Conservation (phyloP, 176 grass and related monocot genomes). For the Paspalum notatum region DNA sequence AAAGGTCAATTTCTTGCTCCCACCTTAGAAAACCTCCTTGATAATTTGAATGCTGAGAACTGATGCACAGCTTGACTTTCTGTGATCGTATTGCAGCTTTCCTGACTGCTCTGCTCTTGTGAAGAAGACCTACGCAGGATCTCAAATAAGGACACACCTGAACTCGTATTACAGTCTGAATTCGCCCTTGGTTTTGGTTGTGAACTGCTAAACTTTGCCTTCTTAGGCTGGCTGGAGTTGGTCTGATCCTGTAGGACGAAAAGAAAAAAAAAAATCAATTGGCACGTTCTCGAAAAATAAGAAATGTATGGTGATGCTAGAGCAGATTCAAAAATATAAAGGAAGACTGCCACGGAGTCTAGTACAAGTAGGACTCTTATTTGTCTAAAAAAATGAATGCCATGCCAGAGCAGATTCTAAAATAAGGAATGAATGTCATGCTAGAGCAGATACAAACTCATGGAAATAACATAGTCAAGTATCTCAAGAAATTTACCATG, state of each 20-base stretch:
- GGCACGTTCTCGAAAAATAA: not conserved
- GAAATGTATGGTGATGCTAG: not conserved
- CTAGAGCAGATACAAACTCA: not conserved
- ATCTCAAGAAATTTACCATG: slow-evolving; percentile 38
- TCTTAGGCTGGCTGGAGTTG: slow-evolving; percentile 52
- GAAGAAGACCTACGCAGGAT: slow-evolving; percentile 77
- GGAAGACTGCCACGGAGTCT: too few relatives aligned
- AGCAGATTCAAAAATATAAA: not conserved
- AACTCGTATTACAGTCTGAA: slow-evolving; percentile 30
- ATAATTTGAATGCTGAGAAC: slow-evolving; percentile 79
- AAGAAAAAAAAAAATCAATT: not conserved
- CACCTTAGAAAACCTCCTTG: slow-evolving; percentile 64
- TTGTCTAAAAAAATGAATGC: too few relatives aligned
- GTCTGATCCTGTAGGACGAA: slow-evolving; percentile 46
- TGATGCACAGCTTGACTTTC: slow-evolving; percentile 64
- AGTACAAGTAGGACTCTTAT: too few relatives aligned
- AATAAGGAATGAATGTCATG: not conserved
- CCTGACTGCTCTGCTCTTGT: slow-evolving; percentile 46
- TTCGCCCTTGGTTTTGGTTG: slow-evolving; percentile 60
- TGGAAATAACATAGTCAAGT: not conserved
- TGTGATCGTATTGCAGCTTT: slow-evolving; percentile 41
- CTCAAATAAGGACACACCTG: slow-evolving; percentile 65
- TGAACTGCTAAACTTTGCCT: slow-evolving; percentile 66
- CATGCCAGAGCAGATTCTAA: too few relatives aligned
- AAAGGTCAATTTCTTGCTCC: slow-evolving; percentile 47